Conservation (phyloP, 108 stramenopile species). For the Nitzschia sp. region DNA sequence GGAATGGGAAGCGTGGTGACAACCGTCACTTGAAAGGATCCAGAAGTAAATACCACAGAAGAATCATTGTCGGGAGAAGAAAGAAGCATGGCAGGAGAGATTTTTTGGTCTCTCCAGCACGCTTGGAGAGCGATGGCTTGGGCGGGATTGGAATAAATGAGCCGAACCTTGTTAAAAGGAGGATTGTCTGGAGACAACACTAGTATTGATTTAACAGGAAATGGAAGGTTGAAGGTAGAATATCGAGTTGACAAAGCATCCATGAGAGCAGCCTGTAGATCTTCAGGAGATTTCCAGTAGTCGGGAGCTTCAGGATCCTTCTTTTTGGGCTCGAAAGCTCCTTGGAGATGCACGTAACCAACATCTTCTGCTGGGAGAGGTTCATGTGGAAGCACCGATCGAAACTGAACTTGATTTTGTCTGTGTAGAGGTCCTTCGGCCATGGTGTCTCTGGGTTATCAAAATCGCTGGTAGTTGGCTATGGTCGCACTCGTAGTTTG, state of each 20-base stretch:
- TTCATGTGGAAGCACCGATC: slow-evolving; percentile 81
- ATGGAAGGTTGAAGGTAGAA: slow-evolving; percentile 6
- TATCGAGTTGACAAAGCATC: slow-evolving; percentile 15
- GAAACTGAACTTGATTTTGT: slow-evolving; percentile 27
- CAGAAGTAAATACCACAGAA: slow-evolving; percentile 33
- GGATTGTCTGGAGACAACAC: slow-evolving; percentile 28
- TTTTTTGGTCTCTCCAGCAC: slow-evolving; percentile 24
- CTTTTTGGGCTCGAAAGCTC: slow-evolving; percentile 57
- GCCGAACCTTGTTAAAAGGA: slow-evolving; percentile 51
- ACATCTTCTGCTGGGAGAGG: slow-evolving; percentile 43
- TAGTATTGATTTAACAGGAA: slow-evolving; percentile 23
- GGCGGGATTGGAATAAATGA: slow-evolving; percentile 29
- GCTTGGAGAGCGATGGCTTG: slow-evolving; percentile 29
- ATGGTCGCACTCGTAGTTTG: too few species aligned
- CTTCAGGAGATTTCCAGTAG: slow-evolving; percentile 32
- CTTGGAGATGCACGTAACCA: slow-evolving; percentile 67
- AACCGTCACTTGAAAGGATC: slow-evolving; percentile 51
- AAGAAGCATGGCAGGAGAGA: slow-evolving; percentile 35
- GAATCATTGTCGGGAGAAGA: not conserved
- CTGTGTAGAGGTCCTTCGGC: too few species aligned
- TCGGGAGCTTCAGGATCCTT: not conserved
- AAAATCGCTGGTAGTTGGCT: too few species aligned
- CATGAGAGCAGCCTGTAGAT: slow-evolving; percentile 21
- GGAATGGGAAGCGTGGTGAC: slow-evolving; percentile 44
- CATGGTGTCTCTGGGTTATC: too few species aligned